Conservation (phyloP, 2,329 filamentous ascomycete species). For the Furcasterigmium furcatum region DNA sequence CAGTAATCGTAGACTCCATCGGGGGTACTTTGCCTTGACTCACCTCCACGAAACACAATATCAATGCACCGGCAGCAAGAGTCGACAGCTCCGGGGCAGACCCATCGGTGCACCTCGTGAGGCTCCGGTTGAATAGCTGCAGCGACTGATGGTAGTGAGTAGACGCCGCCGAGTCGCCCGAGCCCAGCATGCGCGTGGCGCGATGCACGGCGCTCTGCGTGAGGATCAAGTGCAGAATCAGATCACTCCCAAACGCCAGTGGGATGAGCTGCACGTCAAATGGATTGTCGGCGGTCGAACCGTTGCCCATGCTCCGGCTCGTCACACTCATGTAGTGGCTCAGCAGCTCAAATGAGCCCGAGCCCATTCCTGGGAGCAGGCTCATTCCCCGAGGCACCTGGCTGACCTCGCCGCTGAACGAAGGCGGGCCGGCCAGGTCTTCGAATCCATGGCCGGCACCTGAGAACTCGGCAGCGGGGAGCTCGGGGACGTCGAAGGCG, state of each 20-base stretch:
- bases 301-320: slow-evolving; percentile 43
- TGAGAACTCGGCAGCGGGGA: neutral
- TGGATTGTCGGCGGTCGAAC: slow-evolving; percentile 40
- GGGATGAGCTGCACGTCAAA: slow-evolving; percentile 42
- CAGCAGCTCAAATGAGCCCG: slow-evolving; percentile 39
- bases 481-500: neutral
- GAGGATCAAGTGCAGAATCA: slow-evolving; percentile 42
- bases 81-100: too few species aligned
- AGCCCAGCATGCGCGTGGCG: too few species aligned
- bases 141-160: slow-evolving; percentile 32
- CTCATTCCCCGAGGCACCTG: too few species aligned
- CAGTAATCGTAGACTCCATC: slow-evolving; percentile 1
- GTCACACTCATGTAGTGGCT: slow-evolving; percentile 41
- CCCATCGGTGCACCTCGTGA: too few species aligned
- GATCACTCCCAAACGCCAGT: slow-evolving; percentile 39
- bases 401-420: neutral
- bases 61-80: too few species aligned
- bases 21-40: too few species aligned
- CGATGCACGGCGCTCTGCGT: slow-evolving; percentile 39
- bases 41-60: too few species aligned
- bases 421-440: too few species aligned
- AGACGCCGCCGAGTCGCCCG: slow-evolving; percentile 25
- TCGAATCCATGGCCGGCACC: neutral
- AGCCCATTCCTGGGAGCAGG: slow-evolving; percentile 3
- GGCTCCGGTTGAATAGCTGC: too few species aligned